Base-by-base conservation (phyloP, 305 asterid genomes). In the Solanum hybrid region DNA sequence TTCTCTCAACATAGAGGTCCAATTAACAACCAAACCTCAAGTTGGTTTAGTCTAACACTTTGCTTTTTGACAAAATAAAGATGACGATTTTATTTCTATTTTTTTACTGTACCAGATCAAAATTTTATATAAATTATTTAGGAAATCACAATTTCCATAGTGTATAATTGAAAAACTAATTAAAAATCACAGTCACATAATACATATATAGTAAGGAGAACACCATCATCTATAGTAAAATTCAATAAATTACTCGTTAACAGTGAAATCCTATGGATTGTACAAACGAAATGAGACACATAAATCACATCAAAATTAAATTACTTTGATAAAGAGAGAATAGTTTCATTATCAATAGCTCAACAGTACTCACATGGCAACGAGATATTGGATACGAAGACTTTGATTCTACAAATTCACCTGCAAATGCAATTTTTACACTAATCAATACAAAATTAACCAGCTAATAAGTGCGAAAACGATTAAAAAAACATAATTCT, bases 341-440 rank as follows among this genome's bases (percentile, higher is more conserved):
- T 31, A 84, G 5, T 17, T 84, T 84, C 75, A 51, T 84, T 29
- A 31, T 51, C 3, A 84, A 15, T 45, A 15, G 42, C 31, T 31
- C 75, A 82, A 82, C 17, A 27, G 87, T 29, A 51, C 87, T 84
- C 87, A 84, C 87, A 84, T 84, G 75, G 42, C 11, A 51, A 84
- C 1, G 0, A 29, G 27, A 84, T 84, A 84, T 51, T 84, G 75
- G 22, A 84, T 2, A 84, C 6, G 40, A 51, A 5, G 31, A 29
- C 31, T 84, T 51, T 32, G 87, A 84, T 31, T 45, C 87, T 27
- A 10, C 14, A 45, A 82, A 82, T 29, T 17, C 1, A 84, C 73
- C 87, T 51, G 87, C 87, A 84, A 84, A 84, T 84, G 75, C 29
- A 84, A 51, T 56, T 29, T 56, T 84, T 51, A 15, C 87, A 84